phyloP scores from a whole-genome alignment of 2,329 filamentous ascomycete species.

The Trematosphaeria pertusa region DNA sequence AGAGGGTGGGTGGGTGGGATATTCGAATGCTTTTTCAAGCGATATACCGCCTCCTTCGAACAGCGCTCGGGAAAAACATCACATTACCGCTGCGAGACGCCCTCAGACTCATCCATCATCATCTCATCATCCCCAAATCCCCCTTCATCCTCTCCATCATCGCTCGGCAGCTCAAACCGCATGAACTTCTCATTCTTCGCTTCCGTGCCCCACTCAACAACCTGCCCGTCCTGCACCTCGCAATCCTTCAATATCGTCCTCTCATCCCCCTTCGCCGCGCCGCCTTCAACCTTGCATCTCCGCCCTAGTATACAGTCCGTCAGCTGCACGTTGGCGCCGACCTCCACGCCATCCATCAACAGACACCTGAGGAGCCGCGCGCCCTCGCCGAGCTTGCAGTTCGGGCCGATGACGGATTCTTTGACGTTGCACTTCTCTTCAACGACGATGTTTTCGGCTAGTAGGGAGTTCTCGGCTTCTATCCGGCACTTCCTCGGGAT shows the following conservation, averaged over 20 bases:
- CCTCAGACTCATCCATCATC: slow-evolving; percentile 15
- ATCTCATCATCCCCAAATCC: slow-evolving; percentile 27
- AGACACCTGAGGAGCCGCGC: slow-evolving; percentile 86
- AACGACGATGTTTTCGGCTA: slow-evolving; percentile 87
- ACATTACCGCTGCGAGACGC: slow-evolving; percentile 7
- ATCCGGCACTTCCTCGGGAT: slow-evolving; percentile 84
- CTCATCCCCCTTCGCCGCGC: slow-evolving; percentile 58
- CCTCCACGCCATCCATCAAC: slow-evolving; percentile 87
- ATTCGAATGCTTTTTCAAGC: no score
- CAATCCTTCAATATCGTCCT: slow-evolving; percentile 77
- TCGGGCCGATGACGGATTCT: slow-evolving; percentile 85
- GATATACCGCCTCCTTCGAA: no score
- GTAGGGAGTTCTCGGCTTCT: slow-evolving; percentile 78
- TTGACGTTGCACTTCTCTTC: slow-evolving; percentile 93
- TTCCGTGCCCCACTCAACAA: slow-evolving; percentile 72
- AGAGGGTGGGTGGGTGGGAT: no score
- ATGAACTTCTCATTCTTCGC: slow-evolving; percentile 69
- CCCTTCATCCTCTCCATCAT: slow-evolving; percentile 43
- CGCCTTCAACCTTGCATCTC: slow-evolving; percentile 82
- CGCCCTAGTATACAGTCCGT: slow-evolving; percentile 88
- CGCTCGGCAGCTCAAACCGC: slow-evolving; percentile 52
- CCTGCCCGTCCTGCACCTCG: slow-evolving; percentile 85
- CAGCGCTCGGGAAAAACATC: no score
- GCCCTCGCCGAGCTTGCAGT: slow-evolving; percentile 85
- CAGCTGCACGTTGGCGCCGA: slow-evolving; percentile 84